Evolutionary conservation across 2,329 filamentous ascomycete genomes (phyloP).

Genomic region (Arthroderma sp.): DNA sequence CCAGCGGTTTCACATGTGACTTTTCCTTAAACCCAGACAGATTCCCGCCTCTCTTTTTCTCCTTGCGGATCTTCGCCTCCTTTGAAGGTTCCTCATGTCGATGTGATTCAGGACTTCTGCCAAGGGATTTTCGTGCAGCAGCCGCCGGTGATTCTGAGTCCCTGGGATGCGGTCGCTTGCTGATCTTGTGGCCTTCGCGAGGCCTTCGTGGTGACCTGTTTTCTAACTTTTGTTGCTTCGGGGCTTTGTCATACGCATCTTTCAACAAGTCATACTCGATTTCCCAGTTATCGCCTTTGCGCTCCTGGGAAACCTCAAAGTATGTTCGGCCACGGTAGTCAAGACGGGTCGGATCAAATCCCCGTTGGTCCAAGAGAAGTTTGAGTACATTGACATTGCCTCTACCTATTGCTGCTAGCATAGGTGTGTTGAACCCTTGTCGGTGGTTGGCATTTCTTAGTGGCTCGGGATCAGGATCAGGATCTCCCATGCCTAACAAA

Average conservation of each 20-base stretch:
- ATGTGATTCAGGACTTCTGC: conserved; percentile 19
- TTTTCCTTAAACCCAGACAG: conserved; percentile 16
- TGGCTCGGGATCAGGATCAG: conserved; percentile 56
- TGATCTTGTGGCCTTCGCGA: conserved; percentile 28
- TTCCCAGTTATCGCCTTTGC: conserved; percentile 78
- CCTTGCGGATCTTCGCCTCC: conserved; percentile 3
- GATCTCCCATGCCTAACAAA: conserved; percentile 53
- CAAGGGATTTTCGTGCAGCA: conserved; percentile 18
- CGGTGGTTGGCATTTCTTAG: conserved; percentile 39
- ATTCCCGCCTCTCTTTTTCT: conserved; percentile 17
- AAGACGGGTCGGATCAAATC: conserved; percentile 68
- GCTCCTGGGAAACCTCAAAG: conserved; percentile 70
- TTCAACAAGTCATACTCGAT: conserved; percentile 74
- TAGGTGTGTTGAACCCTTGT: conserved; percentile 72
- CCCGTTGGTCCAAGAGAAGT: conserved; percentile 60
- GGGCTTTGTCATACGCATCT: conserved; percentile 34
- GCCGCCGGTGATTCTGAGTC: conserved; percentile 29
- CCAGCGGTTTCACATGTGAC: conserved; percentile 12
- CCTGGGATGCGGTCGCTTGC: conserved; percentile 20
- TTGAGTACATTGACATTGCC: conserved; percentile 73
- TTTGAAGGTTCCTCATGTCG: conserved; percentile 15
- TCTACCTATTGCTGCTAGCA: conserved; percentile 85
- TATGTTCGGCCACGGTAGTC: conserved; percentile 68
- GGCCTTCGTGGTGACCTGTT: conserved; percentile 26
- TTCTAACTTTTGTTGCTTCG: conserved; percentile 22